Evolutionary conservation across 2,329 filamentous ascomycete species (phyloP), one percentile per base, ranked within the genome.

Genomic region (Colletotrichum sp.): DNA sequence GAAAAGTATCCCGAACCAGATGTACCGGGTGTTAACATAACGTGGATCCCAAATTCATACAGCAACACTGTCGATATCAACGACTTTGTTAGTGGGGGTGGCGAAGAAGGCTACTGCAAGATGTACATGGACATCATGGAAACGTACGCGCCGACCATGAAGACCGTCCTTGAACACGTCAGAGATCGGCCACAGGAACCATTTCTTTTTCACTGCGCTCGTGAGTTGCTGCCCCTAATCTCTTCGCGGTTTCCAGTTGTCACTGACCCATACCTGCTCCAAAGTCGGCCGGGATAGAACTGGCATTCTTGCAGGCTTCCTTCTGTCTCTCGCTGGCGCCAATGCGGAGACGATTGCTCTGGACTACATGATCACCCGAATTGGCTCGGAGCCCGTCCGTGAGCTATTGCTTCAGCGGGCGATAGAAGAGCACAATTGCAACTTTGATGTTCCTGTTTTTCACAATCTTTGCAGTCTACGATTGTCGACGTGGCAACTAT

Each of bases 141-240:
- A 10, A 81, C 83, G 10, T 90, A 90, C 79, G 78, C 73, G 68
- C 83, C 84, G 7, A 84, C 83, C 14, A 86, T 89, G 77, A 84
- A 81, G 59, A 85, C 83, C 3, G 83, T 91, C 7, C 83, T 92
- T 21, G 84, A 88, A 78, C 86, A 88, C 71, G 83, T 91, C 16
- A 82, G 87, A 68, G 88, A 90, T 78, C 82, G 83, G 9, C 85
- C 86, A 9, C 73, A 80, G 2, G 85, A 89, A 79, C 84, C 86
- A n/a, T 85, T 90, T 72, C 76, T 91, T 65, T 87, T 91, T 39
- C 90, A 91, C 80, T 91, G 90, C 80, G 90, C 87, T 7, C 89
- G 89, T 90, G 78, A 79, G 85, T 82, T 34, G 52, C 21, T 6
- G 5, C 21, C 66, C 14, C 14, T 59, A 3, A 18, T n/a, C 2